Base-by-base conservation (phyloP, 2,329 filamentous ascomycete genomes). In the Xylaria sp. region DNA sequence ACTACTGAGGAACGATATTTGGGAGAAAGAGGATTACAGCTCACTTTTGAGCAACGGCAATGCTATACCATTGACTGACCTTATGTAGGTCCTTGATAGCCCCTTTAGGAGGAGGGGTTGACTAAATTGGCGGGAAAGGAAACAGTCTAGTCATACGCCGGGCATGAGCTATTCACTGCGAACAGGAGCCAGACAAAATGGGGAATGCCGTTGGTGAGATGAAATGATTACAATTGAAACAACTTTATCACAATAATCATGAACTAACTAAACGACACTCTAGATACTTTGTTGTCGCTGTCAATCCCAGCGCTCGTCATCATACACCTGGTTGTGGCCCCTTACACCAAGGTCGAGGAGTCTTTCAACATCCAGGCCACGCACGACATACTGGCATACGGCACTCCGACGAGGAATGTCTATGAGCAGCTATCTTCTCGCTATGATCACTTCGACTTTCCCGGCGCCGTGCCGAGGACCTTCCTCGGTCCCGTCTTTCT, bases 301-400 rank as follows among this genome's bases (percentile, higher is more conserved):
- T 81, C 90, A 59, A 83, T 94, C 67, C 91, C 92, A 1, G 79
- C 85, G 2, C 78, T 91, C 41, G 85, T 93, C 74, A 79, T 92
- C 67, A 64, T 92, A 64, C 93, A 97, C 80, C 88, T 97, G 64
- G 77, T 89, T 70, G 79, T 90, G 28, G 89, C 94, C 12, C 96
- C 96, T 0, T 95, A 97, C 83, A 98, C 94, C 66, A 99, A 99
- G 81, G 96, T 99, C 68, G 96, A 99, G 80, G 96, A 99, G 81
- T 98, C 95, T 0, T 98, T 99, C 87, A 97, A 97, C 80, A 89
- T 98, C 67, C 96, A 99, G 80, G 96, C 96, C 6, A 88, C 90
- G 2, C 96, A 98, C 80, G 96, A 99, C 79, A 91, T 99, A 43
- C 81, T 97, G 68, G 87, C 88, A 46, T 94, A 96, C 79, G 94